Conservation (phyloP, 2,329 filamentous ascomycete genomes). For the Fusarium torreyae region DNA sequence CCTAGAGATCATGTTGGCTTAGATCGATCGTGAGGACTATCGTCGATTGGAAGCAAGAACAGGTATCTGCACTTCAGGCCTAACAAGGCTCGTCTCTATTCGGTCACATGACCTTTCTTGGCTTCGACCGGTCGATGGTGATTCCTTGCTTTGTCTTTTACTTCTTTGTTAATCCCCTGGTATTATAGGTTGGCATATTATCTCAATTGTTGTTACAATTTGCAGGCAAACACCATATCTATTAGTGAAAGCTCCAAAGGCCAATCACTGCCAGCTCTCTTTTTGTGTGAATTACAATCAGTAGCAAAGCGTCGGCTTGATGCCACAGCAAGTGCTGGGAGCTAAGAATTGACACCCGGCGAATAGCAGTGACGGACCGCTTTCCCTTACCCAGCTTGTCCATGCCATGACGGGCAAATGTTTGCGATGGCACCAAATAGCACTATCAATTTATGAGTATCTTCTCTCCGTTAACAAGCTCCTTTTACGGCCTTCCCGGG, state of each 20-base stretch:
- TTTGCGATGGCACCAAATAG: constrained; percentile 1
- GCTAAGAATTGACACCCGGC: constrained; percentile 9
- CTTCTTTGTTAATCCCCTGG: background rate
- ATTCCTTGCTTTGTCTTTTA: background rate
- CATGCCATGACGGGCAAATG: constrained; percentile 4
- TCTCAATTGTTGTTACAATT: background rate
- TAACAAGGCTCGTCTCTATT: background rate
- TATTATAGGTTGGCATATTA: background rate
- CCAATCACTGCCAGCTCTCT: background rate
- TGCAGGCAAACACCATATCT: background rate
- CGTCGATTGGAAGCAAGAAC: constrained; percentile 5
- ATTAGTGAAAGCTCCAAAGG: background rate
- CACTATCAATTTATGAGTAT: constrained; percentile 1
- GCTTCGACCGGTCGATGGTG: background rate
- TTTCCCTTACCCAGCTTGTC: background rate
- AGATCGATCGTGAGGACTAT: constrained; percentile 26
- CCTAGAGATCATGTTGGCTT: constrained; percentile 24
- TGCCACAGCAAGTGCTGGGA: background rate
- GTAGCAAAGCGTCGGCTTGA: background rate
- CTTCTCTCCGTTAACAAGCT: constrained; percentile 8
- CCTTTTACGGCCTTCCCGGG: constrained; percentile 11
- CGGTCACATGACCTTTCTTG: constrained; percentile 2
- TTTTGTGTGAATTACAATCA: background rate
- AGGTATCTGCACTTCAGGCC: background rate
- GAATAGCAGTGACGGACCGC: constrained; percentile 1